phyloP scores from a whole-genome alignment of 2,329 filamentous ascomycete genomes.

The Diaporthe batatas region DNA sequence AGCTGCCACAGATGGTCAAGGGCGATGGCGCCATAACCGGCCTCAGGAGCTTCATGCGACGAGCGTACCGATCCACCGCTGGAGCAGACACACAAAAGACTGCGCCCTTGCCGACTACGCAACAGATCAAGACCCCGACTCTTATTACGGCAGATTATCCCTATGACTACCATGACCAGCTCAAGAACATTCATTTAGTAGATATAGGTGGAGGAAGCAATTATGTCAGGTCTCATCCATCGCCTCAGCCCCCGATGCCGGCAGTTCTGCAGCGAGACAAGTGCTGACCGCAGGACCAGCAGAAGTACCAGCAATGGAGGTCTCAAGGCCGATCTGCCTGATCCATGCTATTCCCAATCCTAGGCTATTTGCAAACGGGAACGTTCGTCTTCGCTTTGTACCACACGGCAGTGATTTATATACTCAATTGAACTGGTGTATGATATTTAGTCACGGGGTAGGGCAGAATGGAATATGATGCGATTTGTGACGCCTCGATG shows the following conservation, averaged over 20 bases:
- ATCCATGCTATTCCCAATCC: neutral
- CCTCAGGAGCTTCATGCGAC: constrained; percentile 27
- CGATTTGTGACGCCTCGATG: no score
- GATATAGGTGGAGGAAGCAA: neutral
- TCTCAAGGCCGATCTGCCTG: neutral
- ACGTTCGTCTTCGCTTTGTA: neutral
- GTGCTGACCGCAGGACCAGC: neutral
- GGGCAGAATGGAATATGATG: no score
- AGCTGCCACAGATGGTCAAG: constrained; percentile 24
- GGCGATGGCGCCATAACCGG: constrained; percentile 10
- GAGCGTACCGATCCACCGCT: constrained; percentile 12
- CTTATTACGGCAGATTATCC: neutral
- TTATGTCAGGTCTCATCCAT: neutral
- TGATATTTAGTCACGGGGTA: no score
- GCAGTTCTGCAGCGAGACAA: neutral
- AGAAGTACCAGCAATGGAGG: neutral
- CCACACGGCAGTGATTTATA: neutral
- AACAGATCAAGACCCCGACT: neutral
- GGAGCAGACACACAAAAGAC: neutral
- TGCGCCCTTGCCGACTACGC: neutral
- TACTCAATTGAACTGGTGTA: neutral
- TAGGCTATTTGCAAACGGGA: neutral
- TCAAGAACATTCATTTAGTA: constrained; percentile 37
- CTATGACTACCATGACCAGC: constrained; percentile 20
- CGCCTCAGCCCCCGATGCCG: neutral